Base-by-base conservation (phyloP, 2,329 filamentous ascomycete genomes). In the Colletotrichum navitas region DNA sequence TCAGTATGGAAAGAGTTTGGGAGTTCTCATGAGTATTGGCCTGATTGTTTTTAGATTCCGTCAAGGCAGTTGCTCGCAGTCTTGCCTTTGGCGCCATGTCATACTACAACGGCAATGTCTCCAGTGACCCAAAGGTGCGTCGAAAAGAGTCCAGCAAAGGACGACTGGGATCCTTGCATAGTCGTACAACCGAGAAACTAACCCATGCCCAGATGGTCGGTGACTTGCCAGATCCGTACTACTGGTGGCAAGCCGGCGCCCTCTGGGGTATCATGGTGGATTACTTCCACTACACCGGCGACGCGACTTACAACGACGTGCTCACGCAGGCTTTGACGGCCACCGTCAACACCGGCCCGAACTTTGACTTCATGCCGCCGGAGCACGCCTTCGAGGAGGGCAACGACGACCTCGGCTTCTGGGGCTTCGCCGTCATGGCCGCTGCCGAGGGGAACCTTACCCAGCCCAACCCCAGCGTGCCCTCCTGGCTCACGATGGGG, bases 341-440 rank as follows among this genome's bases (percentile, higher is more conserved):
- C 34, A 90, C 81, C 0, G 79, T 80, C 61, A 90, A 88, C 78
- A 86, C 83, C 7, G 90, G 90, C 1, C 85, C 87, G 0, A 79
- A 86, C 11, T 83, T 85, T 69, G 85, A 93, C 80, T 92, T 87
- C 76, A 89, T 92, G 85, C 83, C 87, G 5, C 84, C 86, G 0
- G 79, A 81, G 66, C 88, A 91, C 74, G 80, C 81, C 16, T 83
- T 84, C n/a, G 87, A 89, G 72, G 88, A 92, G 78, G 91, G 92
- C 64, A 94, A 94, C 74, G 92, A 94, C 75, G 92, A 94, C 77
- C 90, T 93, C 77, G 90, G 89, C 41, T 93, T 93, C 78, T 94
- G 92, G 92, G 89, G 86, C 14, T 89, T 93, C 34, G 86, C 90
- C 18, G 86, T 90, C 73, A 86, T 94, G 79, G 84, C 90, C 6